Conservation (phyloP, 2,329 filamentous ascomycete genomes). For the Ceratocystis papillata region DNA sequence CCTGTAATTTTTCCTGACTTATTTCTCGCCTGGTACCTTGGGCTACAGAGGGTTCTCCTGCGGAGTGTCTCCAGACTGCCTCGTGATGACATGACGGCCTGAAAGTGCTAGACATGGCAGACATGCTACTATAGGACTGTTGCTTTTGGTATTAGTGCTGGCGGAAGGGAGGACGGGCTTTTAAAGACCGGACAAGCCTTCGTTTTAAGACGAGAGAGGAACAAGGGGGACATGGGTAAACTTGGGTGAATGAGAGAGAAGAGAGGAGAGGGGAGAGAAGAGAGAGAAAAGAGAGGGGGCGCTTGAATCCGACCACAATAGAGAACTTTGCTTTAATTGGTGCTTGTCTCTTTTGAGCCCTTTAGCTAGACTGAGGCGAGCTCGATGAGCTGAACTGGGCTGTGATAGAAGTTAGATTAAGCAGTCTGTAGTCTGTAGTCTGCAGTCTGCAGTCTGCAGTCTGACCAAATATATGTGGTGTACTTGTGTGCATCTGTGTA, state of each 20-base stretch:
- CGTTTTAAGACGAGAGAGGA: background rate
- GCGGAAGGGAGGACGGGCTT: background rate
- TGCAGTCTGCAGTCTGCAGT: too few species aligned
- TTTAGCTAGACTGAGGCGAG: too few species aligned
- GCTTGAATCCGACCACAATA: background rate
- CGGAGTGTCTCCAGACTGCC: too few species aligned
- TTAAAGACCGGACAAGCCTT: constrained; percentile 4
- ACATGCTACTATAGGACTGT: too few species aligned
- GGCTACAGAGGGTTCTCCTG: too few species aligned
- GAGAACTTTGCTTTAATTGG: background rate
- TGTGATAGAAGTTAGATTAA: background rate
- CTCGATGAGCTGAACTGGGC: background rate
- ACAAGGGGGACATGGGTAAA: background rate
- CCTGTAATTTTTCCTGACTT: too few species aligned
- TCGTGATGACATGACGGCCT: too few species aligned
- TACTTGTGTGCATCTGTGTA: background rate
- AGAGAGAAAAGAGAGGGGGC: background rate
- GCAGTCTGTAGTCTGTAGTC: background rate
- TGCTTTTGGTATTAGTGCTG: too few species aligned
- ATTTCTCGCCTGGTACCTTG: too few species aligned
- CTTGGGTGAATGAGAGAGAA: background rate
- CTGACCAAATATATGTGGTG: background rate
- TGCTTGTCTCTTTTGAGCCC: background rate
- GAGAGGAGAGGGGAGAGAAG: background rate
- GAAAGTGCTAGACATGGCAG: too few species aligned